Conservation (phyloP, 805 yeast species). For the Ogataea polymorpha region DNA sequence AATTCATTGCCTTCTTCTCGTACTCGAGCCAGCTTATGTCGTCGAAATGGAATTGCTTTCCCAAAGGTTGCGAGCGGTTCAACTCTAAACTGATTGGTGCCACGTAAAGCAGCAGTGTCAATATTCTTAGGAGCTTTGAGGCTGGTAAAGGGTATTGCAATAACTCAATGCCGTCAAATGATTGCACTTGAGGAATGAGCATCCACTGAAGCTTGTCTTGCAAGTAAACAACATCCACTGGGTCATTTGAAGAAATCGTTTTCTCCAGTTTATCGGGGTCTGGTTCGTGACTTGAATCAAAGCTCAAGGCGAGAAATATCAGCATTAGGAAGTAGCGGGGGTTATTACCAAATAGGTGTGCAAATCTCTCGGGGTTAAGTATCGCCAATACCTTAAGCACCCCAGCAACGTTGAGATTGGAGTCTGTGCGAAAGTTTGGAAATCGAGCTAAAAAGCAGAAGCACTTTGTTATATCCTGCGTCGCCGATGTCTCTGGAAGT, state of each 20-base stretch:
- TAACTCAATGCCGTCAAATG: slow-evolving; percentile 44
- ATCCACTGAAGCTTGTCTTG: slow-evolving; percentile 29
- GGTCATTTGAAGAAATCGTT: slow-evolving; percentile 4
- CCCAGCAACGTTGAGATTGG: slow-evolving; percentile 35
- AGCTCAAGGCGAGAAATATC: slow-evolving; percentile 43
- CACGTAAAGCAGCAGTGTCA: slow-evolving; percentile 49
- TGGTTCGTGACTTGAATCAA: slow-evolving; percentile 10
- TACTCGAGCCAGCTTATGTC: slow-evolving; percentile 41
- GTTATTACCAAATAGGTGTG: slow-evolving; percentile 32
- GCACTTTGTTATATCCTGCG: slow-evolving; percentile 38
- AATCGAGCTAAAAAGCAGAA: slow-evolving; percentile 36
- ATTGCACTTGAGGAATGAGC: slow-evolving; percentile 35
- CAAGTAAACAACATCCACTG: slow-evolving; percentile 23
- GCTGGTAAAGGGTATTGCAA: slow-evolving; percentile 39
- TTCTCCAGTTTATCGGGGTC: slow-evolving; percentile 10
- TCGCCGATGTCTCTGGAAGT: slow-evolving; percentile 35
- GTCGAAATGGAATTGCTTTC: slow-evolving; percentile 19
- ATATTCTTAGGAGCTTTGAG: slow-evolving; percentile 37
- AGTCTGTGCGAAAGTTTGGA: slow-evolving; percentile 17
- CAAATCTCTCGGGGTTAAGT: slow-evolving; percentile 42
- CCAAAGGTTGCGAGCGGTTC: slow-evolving; percentile 17
- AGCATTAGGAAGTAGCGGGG: slow-evolving; percentile 38
- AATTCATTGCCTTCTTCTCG: slow-evolving; percentile 40
- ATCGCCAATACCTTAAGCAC: slow-evolving; percentile 43
- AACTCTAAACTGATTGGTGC: slow-evolving; percentile 31